These are phyloP conservation scores for Xylaria sp. DNA, from an alignment of 2,329 filamentous ascomycete genomes.

Conservation along the genomic window DNA sequence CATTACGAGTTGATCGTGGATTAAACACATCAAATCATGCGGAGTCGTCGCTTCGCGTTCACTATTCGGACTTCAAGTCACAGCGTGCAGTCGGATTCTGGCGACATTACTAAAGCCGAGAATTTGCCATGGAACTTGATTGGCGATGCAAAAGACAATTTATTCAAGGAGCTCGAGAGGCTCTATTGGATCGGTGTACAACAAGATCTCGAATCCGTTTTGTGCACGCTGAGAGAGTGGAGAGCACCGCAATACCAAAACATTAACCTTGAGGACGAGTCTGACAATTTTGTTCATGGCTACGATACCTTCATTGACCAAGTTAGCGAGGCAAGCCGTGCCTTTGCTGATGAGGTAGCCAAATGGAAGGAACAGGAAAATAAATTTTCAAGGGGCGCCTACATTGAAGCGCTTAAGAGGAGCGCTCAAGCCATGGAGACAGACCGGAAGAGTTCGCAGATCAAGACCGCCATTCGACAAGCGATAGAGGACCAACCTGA, in stretches of 20 bases:
- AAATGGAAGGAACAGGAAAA: background rate
- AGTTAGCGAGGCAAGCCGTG: slow-evolving; percentile 10
- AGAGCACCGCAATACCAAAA: slow-evolving; percentile 1
- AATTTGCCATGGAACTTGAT: slow-evolving; percentile 8
- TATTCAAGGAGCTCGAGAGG: slow-evolving; percentile 11
- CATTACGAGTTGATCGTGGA: background rate
- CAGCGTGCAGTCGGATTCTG: background rate
- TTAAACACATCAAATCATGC: background rate
- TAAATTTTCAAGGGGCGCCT: background rate
- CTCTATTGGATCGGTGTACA: slow-evolving; percentile 11
- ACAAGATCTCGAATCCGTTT: slow-evolving; percentile 5
- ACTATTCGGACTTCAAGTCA: background rate
- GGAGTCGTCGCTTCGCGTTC: background rate
- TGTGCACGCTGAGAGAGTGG: slow-evolving; percentile 8
- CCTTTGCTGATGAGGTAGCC: slow-evolving; percentile 5
- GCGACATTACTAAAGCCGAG: slow-evolving; percentile 3
- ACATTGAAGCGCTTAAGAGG: background rate
- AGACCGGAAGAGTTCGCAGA: slow-evolving; percentile 2
- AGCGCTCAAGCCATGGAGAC: background rate
- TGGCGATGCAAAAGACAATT: slow-evolving; percentile 4
- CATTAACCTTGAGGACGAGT: background rate
- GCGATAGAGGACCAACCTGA: background rate
- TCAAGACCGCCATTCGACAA: slow-evolving; percentile 3
- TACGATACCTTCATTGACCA: slow-evolving; percentile 14
- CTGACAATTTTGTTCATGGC: slow-evolving; percentile 4